Conservation (phyloP, 192 early-diverging fungal species). For the Endogone sp. region DNA sequence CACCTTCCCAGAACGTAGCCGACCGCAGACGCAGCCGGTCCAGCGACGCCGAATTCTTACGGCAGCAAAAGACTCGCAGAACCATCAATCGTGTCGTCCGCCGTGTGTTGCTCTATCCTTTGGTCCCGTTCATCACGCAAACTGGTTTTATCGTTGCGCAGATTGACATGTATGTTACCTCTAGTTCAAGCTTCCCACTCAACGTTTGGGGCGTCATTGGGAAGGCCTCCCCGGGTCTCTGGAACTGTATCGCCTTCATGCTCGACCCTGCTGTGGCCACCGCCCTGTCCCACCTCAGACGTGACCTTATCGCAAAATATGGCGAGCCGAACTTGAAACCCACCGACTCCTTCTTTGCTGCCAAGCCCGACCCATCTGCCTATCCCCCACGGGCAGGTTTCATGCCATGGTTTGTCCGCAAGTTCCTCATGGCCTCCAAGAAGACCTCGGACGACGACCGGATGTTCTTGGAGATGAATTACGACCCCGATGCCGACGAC, state of each 20-base stretch:
- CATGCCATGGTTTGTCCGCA: neutral
- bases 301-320: neutral
- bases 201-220: slow-evolving; percentile 13
- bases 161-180: slow-evolving; percentile 8
- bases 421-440: neutral
- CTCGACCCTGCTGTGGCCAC: slow-evolving; percentile 8
- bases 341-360: neutral
- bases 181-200: neutral
- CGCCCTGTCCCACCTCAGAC: neutral
- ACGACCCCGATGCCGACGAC: too few species aligned
- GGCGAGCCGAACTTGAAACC: neutral
- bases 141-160: slow-evolving; percentile 8
- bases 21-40: neutral
- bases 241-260: slow-evolving; percentile 9
- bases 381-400: too few species aligned
- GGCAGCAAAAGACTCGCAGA: slow-evolving; percentile 4
- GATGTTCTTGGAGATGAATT: neutral
- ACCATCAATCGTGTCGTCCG: slow-evolving; percentile 11
- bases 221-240: slow-evolving; percentile 8
- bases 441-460: neutral
- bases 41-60: slow-evolving; percentile 5
- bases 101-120: slow-evolving; percentile 11
- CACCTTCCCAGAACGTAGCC: neutral
- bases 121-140: slow-evolving; percentile 11
- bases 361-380: neutral